These are phyloP conservation scores for Neurospora sp. DNA, from an alignment of 495 filamentous ascomycete genomes.

Conservation along the genomic window DNA sequence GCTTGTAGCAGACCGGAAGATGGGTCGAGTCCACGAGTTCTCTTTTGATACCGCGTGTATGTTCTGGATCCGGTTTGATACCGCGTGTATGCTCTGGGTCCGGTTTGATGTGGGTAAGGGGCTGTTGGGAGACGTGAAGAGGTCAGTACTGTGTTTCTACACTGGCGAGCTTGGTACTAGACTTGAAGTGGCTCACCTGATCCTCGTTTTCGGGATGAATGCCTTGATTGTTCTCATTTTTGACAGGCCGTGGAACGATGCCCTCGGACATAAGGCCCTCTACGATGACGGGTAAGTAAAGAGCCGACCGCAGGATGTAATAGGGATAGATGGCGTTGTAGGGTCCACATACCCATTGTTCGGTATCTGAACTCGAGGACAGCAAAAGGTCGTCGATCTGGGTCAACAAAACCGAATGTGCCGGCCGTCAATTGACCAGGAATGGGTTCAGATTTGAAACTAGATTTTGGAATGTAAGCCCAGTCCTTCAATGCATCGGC, in stretches of 20 bases:
- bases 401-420: too few relatives aligned
- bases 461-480: not conserved
- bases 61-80: not conserved
- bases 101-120: not conserved
- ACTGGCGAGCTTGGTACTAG: not conserved
- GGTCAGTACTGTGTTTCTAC: not conserved
- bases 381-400: conserved; percentile 1
- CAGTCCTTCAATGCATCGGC: not conserved
- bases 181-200: not conserved
- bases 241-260: conserved; percentile 1
- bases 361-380: conserved; percentile 13
- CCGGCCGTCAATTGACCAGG: fast-evolving
- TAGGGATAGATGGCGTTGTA: not conserved
- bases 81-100: not conserved
- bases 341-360: not conserved
- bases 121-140: not conserved
- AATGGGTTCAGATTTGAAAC: not conserved
- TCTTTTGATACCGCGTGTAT: not conserved
- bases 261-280: conserved; percentile 5
- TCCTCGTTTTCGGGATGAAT: not conserved
- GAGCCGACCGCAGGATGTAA: not conserved
- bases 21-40: not conserved
- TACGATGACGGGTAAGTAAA: not conserved
- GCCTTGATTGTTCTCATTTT: not conserved
- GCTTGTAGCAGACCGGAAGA: not conserved